Percentiles rank a stretch among this genome's conserved stretches.
Conservation (phyloP, 768 basidiomycete genomes). For the Coprinopsis cinerea region DNA sequence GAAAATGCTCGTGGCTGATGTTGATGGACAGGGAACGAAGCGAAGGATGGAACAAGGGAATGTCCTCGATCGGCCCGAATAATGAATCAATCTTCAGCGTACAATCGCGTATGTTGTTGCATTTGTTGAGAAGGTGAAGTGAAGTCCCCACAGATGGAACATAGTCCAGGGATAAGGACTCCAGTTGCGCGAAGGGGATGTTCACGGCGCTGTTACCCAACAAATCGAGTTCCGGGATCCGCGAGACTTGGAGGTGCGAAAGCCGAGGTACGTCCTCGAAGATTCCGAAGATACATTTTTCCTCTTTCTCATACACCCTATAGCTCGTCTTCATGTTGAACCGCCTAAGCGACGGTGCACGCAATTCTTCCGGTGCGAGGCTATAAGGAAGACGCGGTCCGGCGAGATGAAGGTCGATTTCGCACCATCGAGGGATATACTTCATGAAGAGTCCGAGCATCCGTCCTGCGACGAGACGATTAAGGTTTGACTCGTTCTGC, state of each 20-base stretch:
- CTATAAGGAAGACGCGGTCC: slow-evolving; percentile 23
- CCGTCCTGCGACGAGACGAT: slow-evolving; percentile 22
- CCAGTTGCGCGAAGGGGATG: slow-evolving; percentile 29
- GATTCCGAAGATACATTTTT: slow-evolving; percentile 25
- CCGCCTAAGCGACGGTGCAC: slow-evolving; percentile 24
- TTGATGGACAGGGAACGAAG: slow-evolving; percentile 25
- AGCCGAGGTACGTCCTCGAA: slow-evolving; percentile 26
- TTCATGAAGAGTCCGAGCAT: slow-evolving; percentile 26
- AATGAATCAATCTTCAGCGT: slow-evolving; percentile 24
- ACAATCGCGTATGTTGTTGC: slow-evolving; percentile 22
- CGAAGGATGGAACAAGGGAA: slow-evolving; percentile 19
- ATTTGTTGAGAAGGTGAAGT: slow-evolving; percentile 24
- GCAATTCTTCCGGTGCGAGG: slow-evolving; percentile 16
- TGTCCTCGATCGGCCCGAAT: slow-evolving; percentile 18
- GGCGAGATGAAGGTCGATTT: slow-evolving; percentile 26
- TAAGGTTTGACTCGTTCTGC: slow-evolving; percentile 26
- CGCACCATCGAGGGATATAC: slow-evolving; percentile 25
- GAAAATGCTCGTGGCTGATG: slow-evolving; percentile 23
- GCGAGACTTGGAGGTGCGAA: slow-evolving; percentile 24
- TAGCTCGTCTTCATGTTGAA: slow-evolving; percentile 25
- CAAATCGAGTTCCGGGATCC: slow-evolving; percentile 24
- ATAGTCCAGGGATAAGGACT: slow-evolving; percentile 21
- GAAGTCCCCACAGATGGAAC: slow-evolving; percentile 23
- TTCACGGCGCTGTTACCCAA: slow-evolving; percentile 18
- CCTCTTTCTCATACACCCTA: slow-evolving; percentile 23